Conservation (phyloP, 768 basidiomycete species). For the Termitomyces sp. region DNA sequence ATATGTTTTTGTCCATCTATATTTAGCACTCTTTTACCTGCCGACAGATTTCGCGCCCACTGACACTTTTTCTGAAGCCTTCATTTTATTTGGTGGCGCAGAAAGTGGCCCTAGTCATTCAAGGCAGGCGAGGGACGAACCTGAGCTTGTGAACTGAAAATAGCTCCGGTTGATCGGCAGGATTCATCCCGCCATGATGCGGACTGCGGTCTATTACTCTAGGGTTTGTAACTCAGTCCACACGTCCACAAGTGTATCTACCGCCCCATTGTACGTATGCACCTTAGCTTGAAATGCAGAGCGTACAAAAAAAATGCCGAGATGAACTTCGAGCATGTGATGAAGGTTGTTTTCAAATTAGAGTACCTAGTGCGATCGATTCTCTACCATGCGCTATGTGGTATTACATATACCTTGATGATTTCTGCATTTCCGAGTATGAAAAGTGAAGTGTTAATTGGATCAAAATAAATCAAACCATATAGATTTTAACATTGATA, state of each 20-base stretch:
- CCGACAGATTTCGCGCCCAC: background rate
- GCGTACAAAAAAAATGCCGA: background rate
- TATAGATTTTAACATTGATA: background rate
- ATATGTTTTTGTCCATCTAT: too few relatives aligned
- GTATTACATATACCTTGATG: too few relatives aligned
- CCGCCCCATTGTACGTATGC: background rate
- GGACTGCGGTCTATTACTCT: background rate
- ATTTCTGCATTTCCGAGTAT: background rate
- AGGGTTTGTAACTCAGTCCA: background rate
- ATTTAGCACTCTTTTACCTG: background rate
- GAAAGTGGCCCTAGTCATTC: background rate
- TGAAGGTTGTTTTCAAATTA: background rate
- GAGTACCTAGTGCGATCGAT: background rate
- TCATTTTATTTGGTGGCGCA: slow-evolving; percentile 14
- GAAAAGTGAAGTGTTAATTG: too few relatives aligned
- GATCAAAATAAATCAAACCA: background rate
- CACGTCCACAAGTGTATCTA: background rate
- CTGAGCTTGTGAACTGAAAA: background rate
- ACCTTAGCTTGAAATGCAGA: background rate
- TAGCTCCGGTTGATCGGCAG: slow-evolving; percentile 3
- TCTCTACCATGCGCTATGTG: background rate
- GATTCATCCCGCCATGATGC: background rate
- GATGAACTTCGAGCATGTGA: slow-evolving; percentile 6
- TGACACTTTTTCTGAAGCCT: background rate
- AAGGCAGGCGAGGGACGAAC: background rate